These are phyloP conservation scores for Lindgomyces ingoldianus DNA, from an alignment of 495 filamentous ascomycete genomes.

Conservation along the genomic window DNA sequence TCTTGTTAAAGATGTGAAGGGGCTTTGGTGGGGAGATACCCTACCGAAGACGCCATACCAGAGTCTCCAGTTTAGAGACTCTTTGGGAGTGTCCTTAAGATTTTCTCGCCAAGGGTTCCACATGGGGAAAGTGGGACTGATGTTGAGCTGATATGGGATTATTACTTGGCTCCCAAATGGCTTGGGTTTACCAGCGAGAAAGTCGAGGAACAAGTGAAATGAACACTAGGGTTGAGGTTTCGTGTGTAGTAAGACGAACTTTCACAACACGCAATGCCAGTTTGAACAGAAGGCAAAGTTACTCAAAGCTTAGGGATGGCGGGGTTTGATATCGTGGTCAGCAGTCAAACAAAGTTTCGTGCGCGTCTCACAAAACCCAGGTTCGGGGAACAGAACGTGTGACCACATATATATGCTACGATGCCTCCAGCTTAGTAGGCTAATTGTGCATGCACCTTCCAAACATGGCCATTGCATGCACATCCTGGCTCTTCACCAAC, in stretches of 20 bases:
- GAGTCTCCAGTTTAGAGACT: constrained; percentile 41
- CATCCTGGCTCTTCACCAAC: not conserved
- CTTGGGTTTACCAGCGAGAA: too few relatives aligned
- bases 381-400: not conserved
- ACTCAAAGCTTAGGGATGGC: too few relatives aligned
- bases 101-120: constrained; percentile 35
- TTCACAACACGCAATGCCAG: too few relatives aligned
- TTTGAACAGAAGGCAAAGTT: too few relatives aligned
- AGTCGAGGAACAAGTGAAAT: too few relatives aligned
- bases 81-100: constrained; percentile 37
- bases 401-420: constrained; percentile 6
- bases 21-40: not conserved
- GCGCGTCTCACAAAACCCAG: not conserved
- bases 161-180: too few relatives aligned
- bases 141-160: not conserved
- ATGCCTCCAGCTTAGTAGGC: not conserved
- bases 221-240: too few relatives aligned
- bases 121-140: not conserved
- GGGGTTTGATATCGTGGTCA: too few relatives aligned
- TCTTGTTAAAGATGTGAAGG: not conserved
- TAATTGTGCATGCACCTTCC: not conserved
- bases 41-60: constrained; percentile 43
- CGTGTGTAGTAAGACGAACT: too few relatives aligned
- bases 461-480: not conserved
- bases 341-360: too few relatives aligned